Percentiles rank a stretch among this genome's conserved stretches.
These are phyloP conservation scores for Blastomyces parvus DNA, from an alignment of 2,329 filamentous ascomycete genomes.

Conservation along the genomic window DNA sequence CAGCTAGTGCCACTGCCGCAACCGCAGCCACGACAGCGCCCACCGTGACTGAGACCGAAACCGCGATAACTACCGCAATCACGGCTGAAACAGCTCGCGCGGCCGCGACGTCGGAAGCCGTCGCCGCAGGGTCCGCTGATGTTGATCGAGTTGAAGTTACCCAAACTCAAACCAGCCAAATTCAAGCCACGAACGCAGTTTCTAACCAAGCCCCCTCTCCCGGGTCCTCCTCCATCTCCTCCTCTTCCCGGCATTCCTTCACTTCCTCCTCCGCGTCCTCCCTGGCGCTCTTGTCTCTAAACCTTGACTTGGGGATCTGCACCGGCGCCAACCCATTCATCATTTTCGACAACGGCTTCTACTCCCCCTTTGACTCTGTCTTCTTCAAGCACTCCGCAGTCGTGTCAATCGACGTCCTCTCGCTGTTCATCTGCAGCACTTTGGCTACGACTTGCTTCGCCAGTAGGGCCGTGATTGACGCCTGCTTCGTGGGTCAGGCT, in stretches of 20 bases:
- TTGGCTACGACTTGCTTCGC: conserved; percentile 31
- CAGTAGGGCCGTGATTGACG: conserved; percentile 3
- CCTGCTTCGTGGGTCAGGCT: conserved; percentile 7
- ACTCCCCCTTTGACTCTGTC: conserved; percentile 34
- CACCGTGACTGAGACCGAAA: too few species aligned
- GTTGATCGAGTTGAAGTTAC: not conserved
- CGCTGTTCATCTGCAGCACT: conserved; percentile 41
- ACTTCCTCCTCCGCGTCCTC: not conserved
- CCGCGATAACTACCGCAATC: not conserved
- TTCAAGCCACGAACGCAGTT: not conserved
- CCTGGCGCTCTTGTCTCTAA: not conserved
- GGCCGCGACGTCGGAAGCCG: too few species aligned
- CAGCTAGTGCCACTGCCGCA: not conserved
- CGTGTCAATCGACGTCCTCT: conserved; percentile 40
- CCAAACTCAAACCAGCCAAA: not conserved
- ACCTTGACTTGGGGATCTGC: conserved; percentile 39
- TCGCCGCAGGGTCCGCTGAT: not conserved
- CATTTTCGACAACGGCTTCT: conserved; percentile 38
- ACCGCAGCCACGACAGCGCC: conserved; percentile 6
- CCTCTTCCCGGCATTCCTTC: not conserved
- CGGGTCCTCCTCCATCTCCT: not conserved
- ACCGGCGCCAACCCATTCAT: conserved; percentile 37
- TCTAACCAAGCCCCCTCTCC: not conserved
- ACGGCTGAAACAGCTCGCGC: conserved; percentile 8
- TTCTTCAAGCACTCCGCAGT: conserved; percentile 47